A percentile compares a stretch with the other conserved stretches of the same genome.
These are phyloP conservation scores for Auricularia sp. DNA, from an alignment of 768 basidiomycete species.

Conservation along the genomic window DNA sequence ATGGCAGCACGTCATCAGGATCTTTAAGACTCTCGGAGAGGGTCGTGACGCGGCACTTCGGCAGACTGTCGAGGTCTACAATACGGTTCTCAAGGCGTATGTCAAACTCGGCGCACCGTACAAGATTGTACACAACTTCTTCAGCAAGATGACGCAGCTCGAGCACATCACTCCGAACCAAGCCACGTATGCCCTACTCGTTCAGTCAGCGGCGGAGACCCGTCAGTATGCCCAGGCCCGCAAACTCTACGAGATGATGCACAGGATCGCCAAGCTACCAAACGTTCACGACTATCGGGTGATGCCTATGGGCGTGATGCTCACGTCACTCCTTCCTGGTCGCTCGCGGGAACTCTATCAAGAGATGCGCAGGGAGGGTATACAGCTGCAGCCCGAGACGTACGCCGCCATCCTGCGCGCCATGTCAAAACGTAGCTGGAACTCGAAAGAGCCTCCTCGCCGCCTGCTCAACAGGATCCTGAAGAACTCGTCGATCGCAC, in stretches of 20 bases:
- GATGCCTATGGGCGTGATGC: constrained; percentile 62
- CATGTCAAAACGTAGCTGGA: constrained; percentile 30
- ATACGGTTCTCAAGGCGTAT: constrained; percentile 75
- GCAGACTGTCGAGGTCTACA: constrained; percentile 54
- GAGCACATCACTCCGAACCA: constrained; percentile 42
- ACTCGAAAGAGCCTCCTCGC: constrained; percentile 11
- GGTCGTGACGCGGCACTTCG: constrained; percentile 25
- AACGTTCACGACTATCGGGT: not conserved
- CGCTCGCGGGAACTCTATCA: constrained; percentile 58
- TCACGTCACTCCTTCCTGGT: constrained; percentile 51
- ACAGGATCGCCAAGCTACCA: constrained; percentile 24
- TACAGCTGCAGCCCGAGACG: constrained; percentile 59
- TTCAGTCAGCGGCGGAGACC: constrained; percentile 73
- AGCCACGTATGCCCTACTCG: constrained; percentile 60
- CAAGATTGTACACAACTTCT: constrained; percentile 46
- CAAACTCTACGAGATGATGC: constrained; percentile 62
- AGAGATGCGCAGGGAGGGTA: constrained; percentile 55
- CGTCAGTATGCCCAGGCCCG: constrained; percentile 52
- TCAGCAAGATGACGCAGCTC: constrained; percentile 36
- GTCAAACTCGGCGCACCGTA: constrained; percentile 74
- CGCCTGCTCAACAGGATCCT: constrained; percentile 16
- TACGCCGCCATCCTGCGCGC: constrained; percentile 57
- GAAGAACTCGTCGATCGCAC: not conserved
- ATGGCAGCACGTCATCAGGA: constrained; percentile 63
- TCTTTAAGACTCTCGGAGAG: constrained; percentile 51